These are phyloP conservation scores for Coriaria nepalensis DNA, from an alignment of 306 rosid species.

Conservation along the genomic window DNA sequence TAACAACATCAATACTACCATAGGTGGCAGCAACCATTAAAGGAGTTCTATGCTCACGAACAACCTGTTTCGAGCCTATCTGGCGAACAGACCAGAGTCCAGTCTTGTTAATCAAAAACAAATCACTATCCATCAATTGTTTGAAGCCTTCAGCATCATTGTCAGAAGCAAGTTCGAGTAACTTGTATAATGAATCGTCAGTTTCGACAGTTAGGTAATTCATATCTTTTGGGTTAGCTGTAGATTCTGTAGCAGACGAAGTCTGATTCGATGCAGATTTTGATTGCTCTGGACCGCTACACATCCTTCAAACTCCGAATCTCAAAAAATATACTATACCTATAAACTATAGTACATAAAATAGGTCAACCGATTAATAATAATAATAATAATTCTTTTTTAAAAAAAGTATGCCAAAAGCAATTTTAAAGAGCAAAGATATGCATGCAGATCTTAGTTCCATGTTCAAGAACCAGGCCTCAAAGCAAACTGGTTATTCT, in stretches of 20 bases:
- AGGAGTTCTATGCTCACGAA: conserved; percentile 63
- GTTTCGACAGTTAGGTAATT: conserved; percentile 31
- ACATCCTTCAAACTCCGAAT: conserved; percentile 39
- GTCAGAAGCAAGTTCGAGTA: conserved; percentile 72
- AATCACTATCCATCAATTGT: conserved; percentile 30
- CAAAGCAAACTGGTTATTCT: too few species aligned
- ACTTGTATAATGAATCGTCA: conserved; percentile 48
- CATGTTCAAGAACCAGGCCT: too few species aligned
- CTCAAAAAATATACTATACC: conserved; percentile 1
- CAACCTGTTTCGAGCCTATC: conserved; percentile 60
- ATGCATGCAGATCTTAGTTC: too few species aligned
- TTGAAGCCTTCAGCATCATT: conserved; percentile 62
- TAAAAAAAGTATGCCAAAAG: too few species aligned
- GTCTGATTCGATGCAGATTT: conserved; percentile 20
- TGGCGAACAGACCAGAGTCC: conserved; percentile 71
- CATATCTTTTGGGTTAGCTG: conserved; percentile 43
- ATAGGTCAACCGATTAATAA: too few species aligned
- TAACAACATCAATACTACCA: conserved; percentile 62
- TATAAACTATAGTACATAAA: too few species aligned
- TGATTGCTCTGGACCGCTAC: conserved; percentile 55
- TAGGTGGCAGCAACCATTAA: conserved; percentile 80
- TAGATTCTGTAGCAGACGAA: conserved; percentile 24
- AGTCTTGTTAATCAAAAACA: conserved; percentile 33
- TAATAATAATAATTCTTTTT: too few species aligned
- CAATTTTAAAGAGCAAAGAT: too few species aligned